Evolutionary conservation across 2,329 filamentous ascomycete species (phyloP), one percentile per base, ranked within the genome.

Genomic region (Clathrospora elynae): DNA sequence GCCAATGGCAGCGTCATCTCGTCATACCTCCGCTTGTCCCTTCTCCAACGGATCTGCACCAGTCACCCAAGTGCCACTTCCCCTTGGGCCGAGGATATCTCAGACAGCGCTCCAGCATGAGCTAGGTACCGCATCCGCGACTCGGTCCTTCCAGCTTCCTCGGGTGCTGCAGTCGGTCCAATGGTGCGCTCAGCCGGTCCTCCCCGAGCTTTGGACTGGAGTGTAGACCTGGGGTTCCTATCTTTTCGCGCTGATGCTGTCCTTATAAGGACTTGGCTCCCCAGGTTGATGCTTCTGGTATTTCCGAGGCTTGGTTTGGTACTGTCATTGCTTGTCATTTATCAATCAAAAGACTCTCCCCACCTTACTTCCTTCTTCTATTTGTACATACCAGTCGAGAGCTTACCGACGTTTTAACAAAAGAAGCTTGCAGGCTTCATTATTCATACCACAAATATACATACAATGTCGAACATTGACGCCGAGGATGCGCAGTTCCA

Each of bases 401-500:
- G 17, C n/a, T n/a, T n/a, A n/a, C n/a, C n/a, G n/a, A n/a, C n/a
- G n/a, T n/a, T n/a, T n/a, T n/a, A n/a, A n/a, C n/a, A n/a, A n/a
- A 6, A 28, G 12, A 40, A n/a, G 6, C 16, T 11, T 6, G 12
- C n/a, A 9, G 4, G 3, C n/a, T 20, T 42, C 13, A 40, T 35
- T 30, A 24, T 9, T 11, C 9, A 24, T 34, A 16, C 12, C 8
- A 39, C 24, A 35, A 18, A 44, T 14, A n/a, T 2, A 10, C 18
- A 31, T 44, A 59, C 41, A 25, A 68, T 69, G 66, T 57, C 66
- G 20, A 60, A 64, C 46, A 58, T 65, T 28, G 82, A 87, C 45
- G 81, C 86, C 16, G 86, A 90, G 64, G 85, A 91, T 71, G 72
- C 87, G 62, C 75, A 85, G 64, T 96, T 87, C 75, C 79, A 83